These are phyloP conservation scores for Pseudovirgaria hyperparasitica DNA, from an alignment of 2,329 filamentous ascomycete genomes.

Conservation along the genomic window DNA sequence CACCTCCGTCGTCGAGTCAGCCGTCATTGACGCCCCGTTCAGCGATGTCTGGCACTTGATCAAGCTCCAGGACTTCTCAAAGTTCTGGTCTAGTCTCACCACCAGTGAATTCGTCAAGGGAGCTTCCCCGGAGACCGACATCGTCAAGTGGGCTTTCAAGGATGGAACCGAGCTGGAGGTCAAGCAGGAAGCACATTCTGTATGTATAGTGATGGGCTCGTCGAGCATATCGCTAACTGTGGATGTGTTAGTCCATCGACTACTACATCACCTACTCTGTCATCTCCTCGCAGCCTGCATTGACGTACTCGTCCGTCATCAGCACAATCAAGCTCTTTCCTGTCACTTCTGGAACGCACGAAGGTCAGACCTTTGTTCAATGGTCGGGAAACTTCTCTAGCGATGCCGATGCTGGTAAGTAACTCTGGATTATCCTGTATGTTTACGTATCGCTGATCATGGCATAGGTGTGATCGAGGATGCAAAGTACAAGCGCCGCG, in stretches of 20 bases:
- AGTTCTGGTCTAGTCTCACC: slow-evolving; percentile 53
- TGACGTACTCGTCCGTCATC: slow-evolving; percentile 53
- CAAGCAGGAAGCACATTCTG: slow-evolving; percentile 65
- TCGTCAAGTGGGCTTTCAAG: slow-evolving; percentile 59
- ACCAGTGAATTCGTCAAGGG: slow-evolving; percentile 53
- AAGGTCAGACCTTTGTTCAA: slow-evolving; percentile 53
- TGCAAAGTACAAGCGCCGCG: slow-evolving; percentile 64
- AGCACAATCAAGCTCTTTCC: slow-evolving; percentile 54
- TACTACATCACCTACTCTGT: slow-evolving; percentile 65
- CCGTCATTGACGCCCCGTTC: slow-evolving; percentile 56
- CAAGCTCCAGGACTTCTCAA: slow-evolving; percentile 57
- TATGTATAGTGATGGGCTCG: slow-evolving; percentile 23
- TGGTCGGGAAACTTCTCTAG: slow-evolving; percentile 60
- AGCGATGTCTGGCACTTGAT: slow-evolving; percentile 60
- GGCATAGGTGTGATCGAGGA: slow-evolving; percentile 54
- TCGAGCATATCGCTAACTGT: slow-evolving; percentile 2
- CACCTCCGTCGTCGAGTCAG: slow-evolving; percentile 52
- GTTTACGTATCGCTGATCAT: neutral
- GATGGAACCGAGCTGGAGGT: slow-evolving; percentile 57
- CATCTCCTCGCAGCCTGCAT: slow-evolving; percentile 52
- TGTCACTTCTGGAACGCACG: slow-evolving; percentile 52
- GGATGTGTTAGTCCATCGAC: slow-evolving; percentile 44
- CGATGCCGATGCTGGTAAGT: slow-evolving; percentile 55
- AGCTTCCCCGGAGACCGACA: slow-evolving; percentile 48
- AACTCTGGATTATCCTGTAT: slow-evolving; percentile 1